Percentiles rank a stretch among this genome's conserved stretches.
Conservation (phyloP, 805 yeast species). For the Lipomyces anomalus region DNA sequence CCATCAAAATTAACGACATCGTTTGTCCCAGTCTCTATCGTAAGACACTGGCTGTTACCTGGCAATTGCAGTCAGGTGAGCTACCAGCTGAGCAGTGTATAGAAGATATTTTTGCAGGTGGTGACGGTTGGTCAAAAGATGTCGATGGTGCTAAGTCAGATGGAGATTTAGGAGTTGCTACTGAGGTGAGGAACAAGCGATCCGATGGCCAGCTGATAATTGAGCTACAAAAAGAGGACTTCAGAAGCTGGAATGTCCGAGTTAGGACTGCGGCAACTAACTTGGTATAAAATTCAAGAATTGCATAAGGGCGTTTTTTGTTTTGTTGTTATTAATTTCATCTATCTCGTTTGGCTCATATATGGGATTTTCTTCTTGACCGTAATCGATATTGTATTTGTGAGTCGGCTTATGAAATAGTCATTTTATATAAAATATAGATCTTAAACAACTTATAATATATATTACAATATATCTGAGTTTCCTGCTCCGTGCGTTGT, state of each 20-base stretch:
- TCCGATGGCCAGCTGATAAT: constrained; percentile 18
- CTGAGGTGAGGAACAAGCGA: constrained; percentile 41
- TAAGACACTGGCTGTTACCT: constrained; percentile 18
- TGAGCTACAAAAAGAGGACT: constrained; percentile 16
- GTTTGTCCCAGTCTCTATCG: constrained; percentile 19
- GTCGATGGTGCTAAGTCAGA: constrained; percentile 48
- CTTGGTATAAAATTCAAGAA: too few species aligned
- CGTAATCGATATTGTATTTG: too few species aligned
- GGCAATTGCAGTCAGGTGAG: constrained; percentile 26
- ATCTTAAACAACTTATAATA: too few species aligned
- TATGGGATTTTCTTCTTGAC: too few species aligned
- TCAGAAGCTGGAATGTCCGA: constrained; percentile 19
- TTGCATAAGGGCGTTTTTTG: too few species aligned
- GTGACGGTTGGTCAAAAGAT: constrained; percentile 46
- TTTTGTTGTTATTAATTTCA: too few species aligned
- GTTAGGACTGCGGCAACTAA: not conserved
- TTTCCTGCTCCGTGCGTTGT: too few species aligned
- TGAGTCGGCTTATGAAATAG: too few species aligned
- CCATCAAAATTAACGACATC: not conserved
- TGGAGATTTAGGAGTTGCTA: constrained; percentile 74
- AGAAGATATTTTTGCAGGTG: constrained; percentile 67
- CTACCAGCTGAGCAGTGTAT: constrained; percentile 59
- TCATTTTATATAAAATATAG: too few species aligned
- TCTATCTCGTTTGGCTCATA: too few species aligned
- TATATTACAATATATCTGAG: too few species aligned